These are phyloP conservation scores for Lepidium africanum DNA, from an alignment of 345 rosid species.

Conservation along the genomic window DNA sequence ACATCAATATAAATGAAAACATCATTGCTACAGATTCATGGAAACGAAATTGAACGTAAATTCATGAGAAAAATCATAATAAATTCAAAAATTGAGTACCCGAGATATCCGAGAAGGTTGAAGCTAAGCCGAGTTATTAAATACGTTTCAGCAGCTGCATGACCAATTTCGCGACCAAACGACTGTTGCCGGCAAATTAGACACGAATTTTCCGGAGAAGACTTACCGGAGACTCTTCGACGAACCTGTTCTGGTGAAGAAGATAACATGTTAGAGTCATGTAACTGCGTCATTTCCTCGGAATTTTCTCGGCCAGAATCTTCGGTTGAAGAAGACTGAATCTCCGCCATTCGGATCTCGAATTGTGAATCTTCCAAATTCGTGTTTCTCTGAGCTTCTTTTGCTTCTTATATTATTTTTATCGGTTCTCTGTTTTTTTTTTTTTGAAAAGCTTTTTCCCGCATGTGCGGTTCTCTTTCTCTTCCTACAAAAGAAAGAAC, in stretches of 20 bases:
- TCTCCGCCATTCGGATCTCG: constrained; percentile 20
- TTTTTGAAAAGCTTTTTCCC: not conserved
- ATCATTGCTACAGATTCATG: not conserved
- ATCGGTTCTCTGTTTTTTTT: not conserved
- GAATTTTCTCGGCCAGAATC: not conserved
- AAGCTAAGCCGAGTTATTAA: constrained; percentile 62
- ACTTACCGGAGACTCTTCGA: constrained; percentile 29
- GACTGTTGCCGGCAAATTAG: constrained; percentile 40
- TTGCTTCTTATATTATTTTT: not conserved
- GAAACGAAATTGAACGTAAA: no score
- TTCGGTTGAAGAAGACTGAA: constrained; percentile 5
- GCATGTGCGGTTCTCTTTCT: not conserved
- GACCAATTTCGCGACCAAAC: constrained; percentile 48
- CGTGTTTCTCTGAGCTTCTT: not conserved
- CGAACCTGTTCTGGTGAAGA: constrained; percentile 16
- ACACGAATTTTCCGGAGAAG: constrained; percentile 7
- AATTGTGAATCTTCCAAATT: not conserved
- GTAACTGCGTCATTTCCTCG: not conserved
- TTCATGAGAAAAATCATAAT: not conserved
- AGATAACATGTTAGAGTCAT: not conserved
- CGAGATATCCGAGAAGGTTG: constrained; percentile 70
- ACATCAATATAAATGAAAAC: not conserved
- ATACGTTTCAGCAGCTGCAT: constrained; percentile 75
- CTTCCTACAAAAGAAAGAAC: no score
- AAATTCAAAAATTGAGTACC: constrained; percentile 33